Evolutionary conservation across 768 basidiomycete genomes (phyloP).

Genomic region (Polyporus arcularius): DNA sequence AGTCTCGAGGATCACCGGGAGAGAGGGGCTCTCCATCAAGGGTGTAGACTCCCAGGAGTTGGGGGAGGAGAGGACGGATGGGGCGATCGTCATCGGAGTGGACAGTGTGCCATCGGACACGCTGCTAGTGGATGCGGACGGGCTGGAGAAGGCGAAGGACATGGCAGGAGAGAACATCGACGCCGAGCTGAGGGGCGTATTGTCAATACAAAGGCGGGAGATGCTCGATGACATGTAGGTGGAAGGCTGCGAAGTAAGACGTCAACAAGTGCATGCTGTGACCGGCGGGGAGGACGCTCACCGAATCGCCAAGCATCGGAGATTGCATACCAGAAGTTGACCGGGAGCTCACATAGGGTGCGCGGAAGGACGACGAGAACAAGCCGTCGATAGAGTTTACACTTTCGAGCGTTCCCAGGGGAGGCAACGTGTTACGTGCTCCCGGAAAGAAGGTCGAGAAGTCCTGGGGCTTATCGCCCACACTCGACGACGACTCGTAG

Average conservation of each 20-base stretch:
- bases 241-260: neutral
- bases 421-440: neutral
- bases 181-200: neutral
- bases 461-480: neutral
- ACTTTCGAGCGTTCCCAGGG: neutral
- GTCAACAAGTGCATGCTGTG: neutral
- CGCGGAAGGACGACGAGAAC: neutral
- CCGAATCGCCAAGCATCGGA: constrained; percentile 5
- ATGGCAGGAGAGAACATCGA: neutral
- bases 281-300: neutral
- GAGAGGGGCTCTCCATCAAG: neutral
- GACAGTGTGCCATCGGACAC: neutral
- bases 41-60: neutral
- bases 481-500: neutral
- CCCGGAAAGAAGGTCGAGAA: neutral
- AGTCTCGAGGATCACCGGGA: neutral
- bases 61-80: constrained; percentile 2
- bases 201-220: neutral
- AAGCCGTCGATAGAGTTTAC: neutral
- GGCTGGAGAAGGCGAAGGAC: neutral
- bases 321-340: neutral
- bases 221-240: neutral
- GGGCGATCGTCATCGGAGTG: constrained; percentile 1
- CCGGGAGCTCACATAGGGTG: neutral
- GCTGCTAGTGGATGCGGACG: neutral